Percentiles rank a stretch among this genome's conserved stretches.
Conservation (phyloP, 768 basidiomycete species). For the Polyporus arcularius region DNA sequence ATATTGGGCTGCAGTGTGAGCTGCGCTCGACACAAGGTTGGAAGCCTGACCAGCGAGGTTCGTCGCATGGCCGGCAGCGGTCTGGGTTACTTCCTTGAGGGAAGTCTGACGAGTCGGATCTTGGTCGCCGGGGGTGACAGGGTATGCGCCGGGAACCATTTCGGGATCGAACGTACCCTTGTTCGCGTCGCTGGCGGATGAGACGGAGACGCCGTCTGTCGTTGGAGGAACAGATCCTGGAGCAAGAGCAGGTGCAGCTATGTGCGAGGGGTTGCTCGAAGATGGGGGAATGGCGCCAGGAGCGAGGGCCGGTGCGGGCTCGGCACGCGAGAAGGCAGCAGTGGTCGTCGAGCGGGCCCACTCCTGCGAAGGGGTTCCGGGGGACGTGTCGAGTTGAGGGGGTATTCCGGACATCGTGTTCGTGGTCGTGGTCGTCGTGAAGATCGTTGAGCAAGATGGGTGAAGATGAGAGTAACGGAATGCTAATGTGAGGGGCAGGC, state of each 20-base stretch:
- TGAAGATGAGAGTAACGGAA: not conserved
- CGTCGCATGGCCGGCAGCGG: conserved; percentile 8
- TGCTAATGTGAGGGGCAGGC: not conserved
- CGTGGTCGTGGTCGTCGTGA: not conserved
- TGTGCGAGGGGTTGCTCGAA: not conserved
- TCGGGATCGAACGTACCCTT: conserved; percentile 15
- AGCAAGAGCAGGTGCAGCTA: not conserved
- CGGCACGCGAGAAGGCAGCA: conserved; percentile 20
- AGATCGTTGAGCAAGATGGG: not conserved
- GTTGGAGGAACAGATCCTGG: not conserved
- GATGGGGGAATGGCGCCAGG: not conserved
- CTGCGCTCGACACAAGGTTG: conserved; percentile 11
- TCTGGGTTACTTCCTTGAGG: conserved; percentile 13
- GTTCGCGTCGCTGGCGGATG: conserved; percentile 11
- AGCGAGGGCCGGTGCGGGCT: conserved; percentile 14
- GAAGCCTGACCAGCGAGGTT: conserved; percentile 2
- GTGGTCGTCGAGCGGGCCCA: conserved; percentile 25
- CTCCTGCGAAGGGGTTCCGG: conserved; percentile 23
- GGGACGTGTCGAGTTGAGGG: conserved; percentile 15
- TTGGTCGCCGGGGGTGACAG: conserved; percentile 11
- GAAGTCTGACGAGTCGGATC: not conserved
- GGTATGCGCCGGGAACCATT: conserved; percentile 23
- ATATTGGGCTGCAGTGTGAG: conserved; percentile 22
- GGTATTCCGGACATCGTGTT: conserved; percentile 21
- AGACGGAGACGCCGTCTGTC: conserved; percentile 6